Conservation (phyloP, 352 stramenopile species). For the Phytophthora colocasiae region DNA sequence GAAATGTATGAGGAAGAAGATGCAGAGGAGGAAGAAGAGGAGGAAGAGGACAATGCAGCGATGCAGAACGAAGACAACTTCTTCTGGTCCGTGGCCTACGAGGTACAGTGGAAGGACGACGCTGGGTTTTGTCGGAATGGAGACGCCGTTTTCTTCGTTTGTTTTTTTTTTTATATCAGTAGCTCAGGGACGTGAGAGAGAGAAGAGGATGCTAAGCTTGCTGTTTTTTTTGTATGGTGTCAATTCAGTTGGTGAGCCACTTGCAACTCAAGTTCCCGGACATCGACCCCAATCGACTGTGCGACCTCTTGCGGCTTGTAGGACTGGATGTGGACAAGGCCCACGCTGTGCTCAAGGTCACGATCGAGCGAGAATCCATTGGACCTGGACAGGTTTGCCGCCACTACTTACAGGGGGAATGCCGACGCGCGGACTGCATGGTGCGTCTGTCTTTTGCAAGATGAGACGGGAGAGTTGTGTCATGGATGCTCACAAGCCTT, state of each 20-base stretch:
- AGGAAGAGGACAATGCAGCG: slow-evolving; percentile 24
- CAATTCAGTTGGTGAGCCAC: slow-evolving; percentile 70
- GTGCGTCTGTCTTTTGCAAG: slow-evolving; percentile 49
- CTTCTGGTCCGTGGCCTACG: slow-evolving; percentile 88
- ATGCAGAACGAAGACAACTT: slow-evolving; percentile 83
- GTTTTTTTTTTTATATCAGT: slow-evolving; percentile 2
- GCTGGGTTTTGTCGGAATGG: slow-evolving; percentile 8
- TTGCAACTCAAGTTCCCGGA: slow-evolving; percentile 87
- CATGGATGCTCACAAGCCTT: slow-evolving; percentile 25
- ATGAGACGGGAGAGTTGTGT: slow-evolving; percentile 24
- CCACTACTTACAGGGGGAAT: slow-evolving; percentile 85
- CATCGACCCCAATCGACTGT: slow-evolving; percentile 74
- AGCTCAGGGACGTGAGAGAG: not conserved
- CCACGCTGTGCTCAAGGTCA: slow-evolving; percentile 78
- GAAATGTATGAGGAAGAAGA: slow-evolving; percentile 24
- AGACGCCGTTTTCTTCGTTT: slow-evolving; percentile 11
- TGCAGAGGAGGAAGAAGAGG: slow-evolving; percentile 29
- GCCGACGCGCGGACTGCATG: slow-evolving; percentile 87
- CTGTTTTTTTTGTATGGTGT: slow-evolving; percentile 24
- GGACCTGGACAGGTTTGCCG: slow-evolving; percentile 79
- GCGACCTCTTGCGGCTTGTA: slow-evolving; percentile 77
- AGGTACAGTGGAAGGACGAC: slow-evolving; percentile 51
- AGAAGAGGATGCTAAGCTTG: slow-evolving; percentile 19
- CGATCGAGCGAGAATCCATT: slow-evolving; percentile 75
- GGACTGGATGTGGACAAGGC: slow-evolving; percentile 79